Base-by-base conservation (phyloP, 768 basidiomycete genomes). In the Termitomyces eurrhizus region DNA sequence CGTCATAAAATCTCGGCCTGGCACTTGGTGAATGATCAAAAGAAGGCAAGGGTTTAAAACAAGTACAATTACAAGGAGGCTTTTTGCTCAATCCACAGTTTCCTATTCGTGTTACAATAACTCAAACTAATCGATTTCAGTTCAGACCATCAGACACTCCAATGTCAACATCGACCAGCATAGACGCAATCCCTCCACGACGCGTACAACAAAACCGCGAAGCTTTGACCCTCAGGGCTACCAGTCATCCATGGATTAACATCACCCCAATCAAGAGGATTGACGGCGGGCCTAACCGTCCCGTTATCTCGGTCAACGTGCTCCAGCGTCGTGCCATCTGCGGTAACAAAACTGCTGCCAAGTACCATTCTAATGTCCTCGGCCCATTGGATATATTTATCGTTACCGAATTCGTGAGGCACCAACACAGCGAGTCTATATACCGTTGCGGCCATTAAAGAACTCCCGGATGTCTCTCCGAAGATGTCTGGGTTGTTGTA, bases 261-360 rank as follows among this genome's bases (percentile, higher is more conserved):
- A 58, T 76, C 75, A 4, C 61, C 56, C 74, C 72, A 74, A 3
- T 62, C 64, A 21, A 78, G 64, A 0, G 77, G 77, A 61, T 78
- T 76, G 7, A 78, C 71, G 4, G 74, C 72, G 1, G 76, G 76
- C 5, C 69, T 68, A 7, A 67, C 76, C 1, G 69, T 72, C 8
- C 77, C 77, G 21, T 66, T 69, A 32, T 53, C 57, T 13, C 64
- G 62, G 33, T 75, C 68, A 59, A 75, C 70, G 45, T 68, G 67
- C 35, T 67, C 61, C 7, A 70, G 59, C 0, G 4, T 48, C 1
- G 7, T 51, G 33, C 63, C 71, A 41, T 42, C 57, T 4, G 39
- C 53, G 11, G 52, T 42, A 11, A 60, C 46, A 45, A 64, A 63
- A 0, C 56, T 49, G 14, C 67, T 68, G 0, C 72, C 72, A 14